These are phyloP conservation scores for Sugiyamaella xylanicola DNA, from an alignment of 1,139 yeast species.

Conservation along the genomic window DNA sequence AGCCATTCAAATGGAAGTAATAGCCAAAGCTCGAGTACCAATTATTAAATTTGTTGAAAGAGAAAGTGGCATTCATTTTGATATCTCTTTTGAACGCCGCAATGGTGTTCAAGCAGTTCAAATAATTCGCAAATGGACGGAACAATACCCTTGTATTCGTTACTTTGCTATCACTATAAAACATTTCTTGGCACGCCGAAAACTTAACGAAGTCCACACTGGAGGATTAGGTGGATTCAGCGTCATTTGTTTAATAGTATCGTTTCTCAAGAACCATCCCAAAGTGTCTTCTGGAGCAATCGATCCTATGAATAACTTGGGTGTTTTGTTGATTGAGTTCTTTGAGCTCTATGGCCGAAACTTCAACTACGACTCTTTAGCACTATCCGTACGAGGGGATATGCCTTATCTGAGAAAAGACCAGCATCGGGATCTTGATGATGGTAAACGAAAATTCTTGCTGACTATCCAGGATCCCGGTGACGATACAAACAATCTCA, in stretches of 20 bases:
- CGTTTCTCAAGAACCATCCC: constrained; percentile 79
- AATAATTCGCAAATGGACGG: constrained; percentile 74
- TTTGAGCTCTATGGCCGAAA: constrained; percentile 94
- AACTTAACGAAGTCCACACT: constrained; percentile 85
- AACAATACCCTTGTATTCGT: constrained; percentile 74
- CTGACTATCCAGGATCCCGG: constrained; percentile 90
- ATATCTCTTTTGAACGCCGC: constrained; percentile 85
- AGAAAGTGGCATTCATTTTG: constrained; percentile 71
- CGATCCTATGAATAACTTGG: constrained; percentile 73
- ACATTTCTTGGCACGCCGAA: constrained; percentile 80
- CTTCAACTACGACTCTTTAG: constrained; percentile 79
- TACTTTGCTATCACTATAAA: constrained; percentile 84
- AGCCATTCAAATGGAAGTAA: constrained; percentile 78
- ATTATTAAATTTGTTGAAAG: constrained; percentile 90
- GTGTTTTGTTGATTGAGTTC: constrained; percentile 85
- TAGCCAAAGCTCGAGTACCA: constrained; percentile 93
- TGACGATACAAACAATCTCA: constrained; percentile 77
- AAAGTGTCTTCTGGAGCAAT: constrained; percentile 68
- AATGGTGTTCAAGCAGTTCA: constrained; percentile 88
- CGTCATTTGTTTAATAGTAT: constrained; percentile 81
- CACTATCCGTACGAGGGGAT: constrained; percentile 45
- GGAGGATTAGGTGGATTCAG: constrained; percentile 98
- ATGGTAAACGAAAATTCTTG: constrained; percentile 58
- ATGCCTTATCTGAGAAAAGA: constrained; percentile 62
- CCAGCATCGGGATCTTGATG: constrained; percentile 56